Base-by-base conservation (phyloP, 768 basidiomycete genomes). In the Auricularia heimuer region DNA sequence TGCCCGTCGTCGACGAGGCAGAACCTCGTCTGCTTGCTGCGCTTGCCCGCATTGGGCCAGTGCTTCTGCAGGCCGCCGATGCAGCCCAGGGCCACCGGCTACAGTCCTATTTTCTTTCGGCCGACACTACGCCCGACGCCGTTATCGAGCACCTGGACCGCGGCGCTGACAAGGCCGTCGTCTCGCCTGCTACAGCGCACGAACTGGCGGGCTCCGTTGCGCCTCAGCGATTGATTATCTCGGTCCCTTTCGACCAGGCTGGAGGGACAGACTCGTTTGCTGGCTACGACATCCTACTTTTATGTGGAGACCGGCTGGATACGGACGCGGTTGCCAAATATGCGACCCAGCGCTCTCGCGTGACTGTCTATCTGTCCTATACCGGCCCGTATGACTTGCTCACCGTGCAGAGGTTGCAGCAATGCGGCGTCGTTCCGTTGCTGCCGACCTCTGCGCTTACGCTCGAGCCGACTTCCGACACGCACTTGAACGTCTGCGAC, bases 131-230 rank as follows among this genome's bases (percentile, higher is more conserved):
- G 62, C 63, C 81, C n/a, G 86, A 88, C 63, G 77, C 82, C 29
- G 78, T 86, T 69, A 78, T 85, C 65, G 75, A 82, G 24, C 82
- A 80, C 79, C 83, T 99, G 36, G 91, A 98, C 74, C 77, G 77
- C 24, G 94, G 95, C 29, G 84, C 87, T 2, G 83, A 87, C 69
- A 94, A 91, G 75, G 80, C 94, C 71, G 85, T 97, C 45, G 80
- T 94, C 0, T 82, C 87, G 21, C 80, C 85, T 54, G 75, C 84
- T n/a, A 80, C 80, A 70, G 88, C 82, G 36, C 86, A 85, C 72
- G 84, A 83, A 61, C 79, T 90, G 58, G 83, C 3, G 6, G 85
- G 82, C n/a, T 68, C 78, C 35, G 76, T 96, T 35, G 89, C 92
- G 2, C 75, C 85, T 2, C 82, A 89, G 24, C 83, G 94, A 18